Evolutionary conservation across 306 rosid genomes (phyloP), one percentile per base, ranked within the genome.

Genomic region (Senna tora): DNA sequence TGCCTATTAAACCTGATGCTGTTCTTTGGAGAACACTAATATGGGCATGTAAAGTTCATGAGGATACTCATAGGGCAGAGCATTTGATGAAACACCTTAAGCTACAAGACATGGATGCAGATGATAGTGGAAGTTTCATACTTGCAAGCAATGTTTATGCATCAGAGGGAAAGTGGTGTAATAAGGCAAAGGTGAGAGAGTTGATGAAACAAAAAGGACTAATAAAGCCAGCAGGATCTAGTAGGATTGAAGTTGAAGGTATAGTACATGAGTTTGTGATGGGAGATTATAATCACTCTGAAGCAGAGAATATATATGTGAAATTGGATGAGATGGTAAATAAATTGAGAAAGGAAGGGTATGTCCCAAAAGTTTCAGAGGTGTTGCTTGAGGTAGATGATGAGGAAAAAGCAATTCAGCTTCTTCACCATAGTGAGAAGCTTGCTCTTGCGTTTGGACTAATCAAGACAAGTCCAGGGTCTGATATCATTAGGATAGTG

Each of bases 111-210:
- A 73, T 52, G 72, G 67, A 62, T 51, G 69, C 42, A 20, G 63
- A 54, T 71, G 92, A 84, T 36, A 63, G 82, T 67, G 92, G 87
- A 55, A 89, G 88, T 65, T 81, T 79, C 38, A 74, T 88, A 62
- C 87, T 88, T 20, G 85, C 77, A 51, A 75, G 86, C 51, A 83
- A 85, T 68, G 83, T 85, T 69, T 83, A 81, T 81, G 90, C 90
- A 7, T 85, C 82, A 0, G 59, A 42, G 14, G 91, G 87, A 52
- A 88, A 84, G 69, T 82, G 87, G 89, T 28, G 51, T 64, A 65
- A 60, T 53, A 86, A 86, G 75, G 91, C 86, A 43, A 81, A 75
- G 56, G 71, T 83, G 14, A 84, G 89, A 77, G 84, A 75, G 64
- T 54, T 82, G 67, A 86, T 81, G 88, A 83, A 65, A 36, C 78